Evolutionary conservation across 352 stramenopile species (phyloP).

Genomic region (Pythium vanterpoolii): DNA sequence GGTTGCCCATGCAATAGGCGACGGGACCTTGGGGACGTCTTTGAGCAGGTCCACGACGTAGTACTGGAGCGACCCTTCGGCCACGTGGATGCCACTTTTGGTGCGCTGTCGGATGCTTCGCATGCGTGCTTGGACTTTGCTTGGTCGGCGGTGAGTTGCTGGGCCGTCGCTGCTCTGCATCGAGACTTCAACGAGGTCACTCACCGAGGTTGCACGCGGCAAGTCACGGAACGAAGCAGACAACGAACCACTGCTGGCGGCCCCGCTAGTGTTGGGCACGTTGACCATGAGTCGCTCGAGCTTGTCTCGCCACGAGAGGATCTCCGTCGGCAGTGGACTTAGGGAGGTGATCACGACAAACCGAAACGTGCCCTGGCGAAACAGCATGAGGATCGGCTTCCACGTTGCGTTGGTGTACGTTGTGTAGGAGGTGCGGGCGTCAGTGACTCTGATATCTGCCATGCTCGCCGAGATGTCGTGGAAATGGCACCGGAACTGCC

Average conservation of each 20-base stretch:
- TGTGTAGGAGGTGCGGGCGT: constrained; percentile 13
- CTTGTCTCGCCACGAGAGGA: constrained; percentile 58
- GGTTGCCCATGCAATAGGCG: constrained; percentile 36
- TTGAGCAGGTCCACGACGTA: constrained; percentile 68
- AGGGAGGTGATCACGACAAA: constrained; percentile 53
- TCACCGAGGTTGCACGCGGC: constrained; percentile 20
- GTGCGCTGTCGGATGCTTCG: constrained; percentile 29
- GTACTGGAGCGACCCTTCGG: constrained; percentile 47
- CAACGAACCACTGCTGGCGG: background rate
- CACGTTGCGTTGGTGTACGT: constrained; percentile 29
- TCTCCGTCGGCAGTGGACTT: constrained; percentile 35
- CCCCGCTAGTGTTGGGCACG: background rate
- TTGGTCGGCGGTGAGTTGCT: constrained; percentile 1
- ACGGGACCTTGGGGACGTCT: constrained; percentile 46
- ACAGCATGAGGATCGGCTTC: constrained; percentile 59
- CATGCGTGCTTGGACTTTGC: constrained; percentile 31
- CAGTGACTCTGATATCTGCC: constrained; percentile 1
- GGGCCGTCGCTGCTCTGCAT: constrained; percentile 26
- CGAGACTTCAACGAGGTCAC: constrained; percentile 30
- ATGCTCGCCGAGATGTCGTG: constrained; percentile 28
- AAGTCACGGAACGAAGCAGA: constrained; percentile 3
- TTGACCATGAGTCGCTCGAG: constrained; percentile 33
- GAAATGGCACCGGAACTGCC: constrained; percentile 46
- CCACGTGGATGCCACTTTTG: constrained; percentile 17
- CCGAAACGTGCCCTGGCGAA: constrained; percentile 38